These are phyloP conservation scores for Antitrichia curtipendula DNA, from an alignment of 225 moss, liverwort and hornwort species.

Conservation along the genomic window DNA sequence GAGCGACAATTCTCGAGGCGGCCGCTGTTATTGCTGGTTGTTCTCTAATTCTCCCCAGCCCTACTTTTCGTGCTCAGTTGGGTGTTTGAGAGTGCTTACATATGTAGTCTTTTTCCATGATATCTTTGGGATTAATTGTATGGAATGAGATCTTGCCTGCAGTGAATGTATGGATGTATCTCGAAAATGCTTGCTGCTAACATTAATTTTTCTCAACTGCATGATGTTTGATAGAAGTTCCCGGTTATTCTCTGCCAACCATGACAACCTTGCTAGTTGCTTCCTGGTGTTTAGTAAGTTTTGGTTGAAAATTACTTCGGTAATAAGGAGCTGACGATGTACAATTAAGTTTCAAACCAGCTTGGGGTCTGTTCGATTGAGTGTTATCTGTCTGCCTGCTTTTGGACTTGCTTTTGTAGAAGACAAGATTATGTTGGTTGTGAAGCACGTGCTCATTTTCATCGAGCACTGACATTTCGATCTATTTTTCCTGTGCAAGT, in stretches of 20 bases:
- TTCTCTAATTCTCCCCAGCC: not conserved
- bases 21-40: not conserved
- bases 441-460: not conserved
- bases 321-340: not conserved
- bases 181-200: no score
- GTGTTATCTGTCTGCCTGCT: not conserved
- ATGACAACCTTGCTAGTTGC: not conserved
- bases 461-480: not conserved
- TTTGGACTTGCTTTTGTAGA: not conserved
- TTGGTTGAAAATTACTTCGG: not conserved
- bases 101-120: not conserved
- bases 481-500: not conserved
- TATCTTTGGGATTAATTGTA: not conserved
- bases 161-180: no score
- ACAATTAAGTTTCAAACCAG: not conserved
- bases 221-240: not conserved
- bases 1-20: not conserved
- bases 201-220: no score
- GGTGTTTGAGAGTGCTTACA: not conserved
- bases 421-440: not conserved
- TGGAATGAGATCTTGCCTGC: not conserved
- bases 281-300: not conserved
- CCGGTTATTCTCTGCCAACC: not conserved
- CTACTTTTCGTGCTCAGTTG: no score
- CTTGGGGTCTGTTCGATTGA: no score